phyloP scores from a whole-genome alignment of 768 basidiomycete species.

The Mycena olivaceomarginata region DNA sequence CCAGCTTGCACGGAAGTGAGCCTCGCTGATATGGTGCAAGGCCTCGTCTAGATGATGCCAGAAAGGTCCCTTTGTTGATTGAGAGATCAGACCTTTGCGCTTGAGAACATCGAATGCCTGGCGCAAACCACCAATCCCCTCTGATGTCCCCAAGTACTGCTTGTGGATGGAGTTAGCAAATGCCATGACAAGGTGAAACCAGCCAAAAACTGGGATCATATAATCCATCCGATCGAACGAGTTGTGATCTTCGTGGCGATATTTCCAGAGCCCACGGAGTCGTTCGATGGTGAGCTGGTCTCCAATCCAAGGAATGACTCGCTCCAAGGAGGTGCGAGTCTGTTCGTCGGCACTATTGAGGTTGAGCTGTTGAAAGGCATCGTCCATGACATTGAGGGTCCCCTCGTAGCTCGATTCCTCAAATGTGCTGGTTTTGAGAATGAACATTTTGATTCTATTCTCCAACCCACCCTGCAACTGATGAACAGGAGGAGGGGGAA shows the following conservation, averaged over 20 bases:
- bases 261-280: slow-evolving; percentile 53
- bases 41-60: slow-evolving; percentile 49
- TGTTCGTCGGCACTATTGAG: slow-evolving; percentile 1
- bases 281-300: slow-evolving; percentile 57
- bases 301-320: slow-evolving; percentile 53
- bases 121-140: slow-evolving; percentile 23
- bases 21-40: slow-evolving; percentile 51
- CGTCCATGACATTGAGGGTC: not conserved
- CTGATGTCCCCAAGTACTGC: slow-evolving; percentile 51
- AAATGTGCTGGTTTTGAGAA: slow-evolving; percentile 43
- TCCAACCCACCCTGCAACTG: slow-evolving; percentile 41
- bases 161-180: slow-evolving; percentile 55
- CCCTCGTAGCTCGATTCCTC: slow-evolving; percentile 48
- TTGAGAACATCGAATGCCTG: slow-evolving; percentile 44
- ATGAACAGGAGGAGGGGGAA: slow-evolving; percentile 38
- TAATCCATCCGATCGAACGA: slow-evolving; percentile 54
- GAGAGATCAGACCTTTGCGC: slow-evolving; percentile 42
- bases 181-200: slow-evolving; percentile 58
- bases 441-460: slow-evolving; percentile 26
- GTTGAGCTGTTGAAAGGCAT: not conserved
- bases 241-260: slow-evolving; percentile 52
- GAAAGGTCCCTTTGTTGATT: slow-evolving; percentile 44
- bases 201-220: slow-evolving; percentile 51
- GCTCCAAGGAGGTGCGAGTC: slow-evolving; percentile 14
- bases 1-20: slow-evolving; percentile 51